These are phyloP conservation scores for bread wheat (Triticum aestivum) DNA, from an alignment of 176 grass and related monocot species.

Conservation along the genomic window IWGSC_CS_RefSeq_v2.1 NC_057804.1:185570923-185571422, in stretches of 20 bases:
- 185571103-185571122: not conserved
- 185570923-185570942: slow-evolving; percentile 69
- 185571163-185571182: not conserved
- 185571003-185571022: too few species aligned
- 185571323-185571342: too few species aligned
- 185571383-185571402: not conserved
- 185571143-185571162: not conserved
- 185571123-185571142: not conserved
- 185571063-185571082: not conserved
- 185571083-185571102: slow-evolving; percentile 19
- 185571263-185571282: not conserved
- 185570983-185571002: too few species aligned
- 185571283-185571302: not conserved
- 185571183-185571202: not conserved
- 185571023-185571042: not conserved
- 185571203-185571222: not conserved
- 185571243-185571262: not conserved
- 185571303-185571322: not conserved
- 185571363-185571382: not conserved
- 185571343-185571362: not conserved
- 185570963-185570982: too few species aligned
- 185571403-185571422: not conserved
- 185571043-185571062: slow-evolving; percentile 16
- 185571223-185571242: not conserved
- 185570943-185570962: too few species aligned